Base-by-base conservation (phyloP, 345 rosid species). In the Pugionium cornutum region DNA sequence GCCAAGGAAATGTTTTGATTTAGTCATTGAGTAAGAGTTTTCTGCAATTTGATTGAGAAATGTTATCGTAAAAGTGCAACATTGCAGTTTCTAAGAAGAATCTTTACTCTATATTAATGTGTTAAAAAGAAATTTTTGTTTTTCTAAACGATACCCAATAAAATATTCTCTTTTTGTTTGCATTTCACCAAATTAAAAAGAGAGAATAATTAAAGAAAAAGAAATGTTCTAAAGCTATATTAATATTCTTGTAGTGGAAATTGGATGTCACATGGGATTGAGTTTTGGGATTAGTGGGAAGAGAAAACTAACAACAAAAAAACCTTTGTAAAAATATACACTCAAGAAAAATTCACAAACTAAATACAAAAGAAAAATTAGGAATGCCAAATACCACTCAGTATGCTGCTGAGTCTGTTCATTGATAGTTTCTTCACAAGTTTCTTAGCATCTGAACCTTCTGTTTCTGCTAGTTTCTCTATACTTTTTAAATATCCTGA, bases 401-500 rank as follows among this genome's bases (percentile, higher is more conserved):
- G 77, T 75, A 92, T 66, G 39, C 79, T 82, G 2, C 90, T 82
- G 72, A 92, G 84, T 71, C 84, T 80, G 67, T 86, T 87, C 6
- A 76, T 64, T 26, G 98, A 92, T 29, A 92, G 58, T 68, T 83
- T 92, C 81, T 86, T 83, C 61, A 88, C 83, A 70, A 92, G 90
- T 70, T 73, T 84, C 79, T 88, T 92, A 56, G 96, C 98, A 71
- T 86, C 98, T 5, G 76, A 65, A 44, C 79, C 91, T 68, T 89
- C 96, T 7, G 86, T 86, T 62, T 83, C 95, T 9, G 98, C 90
- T 53, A 92, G 83, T 72, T 89, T 92, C 70, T 88, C 96, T 42
- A 92, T 80, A 80, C 77, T 85, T 78, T 88, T 92, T 74, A 88
- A 53, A 60, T 84, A 86, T 37, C 90, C 90, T 30, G 97, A 92